Evolutionary conservation across 116 monocot species (phyloP), one percentile per base, ranked within the genome.

Genomic region (Trichopus zeylanicus): DNA sequence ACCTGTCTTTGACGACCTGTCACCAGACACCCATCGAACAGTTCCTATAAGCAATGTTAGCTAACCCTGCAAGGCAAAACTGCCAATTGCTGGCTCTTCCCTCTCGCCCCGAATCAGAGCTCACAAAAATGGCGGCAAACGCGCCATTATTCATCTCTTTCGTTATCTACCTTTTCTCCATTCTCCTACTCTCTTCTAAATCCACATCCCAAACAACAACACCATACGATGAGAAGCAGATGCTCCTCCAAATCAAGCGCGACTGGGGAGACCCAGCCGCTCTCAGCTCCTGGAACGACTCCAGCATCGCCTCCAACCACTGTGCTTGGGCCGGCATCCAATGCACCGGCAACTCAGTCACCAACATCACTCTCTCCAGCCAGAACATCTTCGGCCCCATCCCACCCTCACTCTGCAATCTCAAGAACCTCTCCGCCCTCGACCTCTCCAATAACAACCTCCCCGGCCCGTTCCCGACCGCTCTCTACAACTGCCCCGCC

Each of bases 251-350:
- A 33, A 71, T 92, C 54, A 86, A 87, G 62, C 3, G 51, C 24
- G 72, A 58, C 18, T 78, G 75, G 76, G 64, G 66, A 2, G 31
- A 73, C 66, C 73, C 81, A 4, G 11, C 31, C 3, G 13, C 42
- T 7, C 82, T 90, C 16, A 23, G 19, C 33, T 66, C 71, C 10
- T 85, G 85, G 85, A 74, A 52, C 39, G 30, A 67, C 48, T 33
- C 80, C 47, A 20, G 47, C n/a, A n/a, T 59, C 7, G 12, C n/a
- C 7, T 42, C 42, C 7, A 42, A n/a, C n/a, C 67, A 81, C 70
- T 85, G 85, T 74, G 24, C 13, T 16, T 93, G 84, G 81, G 28
- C 57, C 22, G 81, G 82, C 6, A 39, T 93, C 61, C 3, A 5
- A 0, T 93, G 92, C 74, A 32, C 63, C 48, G 26, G 29, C 32